Evolutionary conservation across 345 rosid genomes (phyloP).

Genomic region (Leavenworthia alabamica): DNA sequence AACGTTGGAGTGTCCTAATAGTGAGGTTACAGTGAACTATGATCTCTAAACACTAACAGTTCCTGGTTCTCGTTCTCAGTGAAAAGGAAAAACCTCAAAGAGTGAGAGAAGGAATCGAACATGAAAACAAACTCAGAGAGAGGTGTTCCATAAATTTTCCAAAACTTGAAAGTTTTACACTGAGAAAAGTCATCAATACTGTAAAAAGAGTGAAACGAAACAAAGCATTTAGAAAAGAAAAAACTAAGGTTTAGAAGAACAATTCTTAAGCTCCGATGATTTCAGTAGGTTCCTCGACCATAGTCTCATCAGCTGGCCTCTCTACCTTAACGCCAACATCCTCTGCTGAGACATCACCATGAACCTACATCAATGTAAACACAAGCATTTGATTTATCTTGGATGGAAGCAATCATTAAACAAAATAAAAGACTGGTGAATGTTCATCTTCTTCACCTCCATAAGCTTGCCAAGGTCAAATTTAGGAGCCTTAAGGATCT

Average conservation of each 20-base stretch:
- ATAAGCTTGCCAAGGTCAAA: slow-evolving; percentile 97
- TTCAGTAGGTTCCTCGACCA: slow-evolving; percentile 54
- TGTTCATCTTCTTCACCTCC: slow-evolving; percentile 46
- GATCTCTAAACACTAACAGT: not conserved
- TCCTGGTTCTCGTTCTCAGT: not conserved
- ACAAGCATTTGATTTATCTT: not conserved
- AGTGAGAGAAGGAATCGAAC: not conserved
- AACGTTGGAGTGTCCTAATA: not conserved
- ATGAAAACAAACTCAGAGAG: not conserved
- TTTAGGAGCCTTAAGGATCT: slow-evolving; percentile 90
- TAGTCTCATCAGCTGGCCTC: slow-evolving; percentile 69
- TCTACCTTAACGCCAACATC: slow-evolving; percentile 81
- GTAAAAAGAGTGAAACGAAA: not conserved
- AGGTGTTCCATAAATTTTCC: slow-evolving; percentile 6
- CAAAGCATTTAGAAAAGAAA: not conserved
- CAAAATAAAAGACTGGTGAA: not conserved
- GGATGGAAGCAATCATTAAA: not conserved
- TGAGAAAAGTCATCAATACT: slow-evolving; percentile 14
- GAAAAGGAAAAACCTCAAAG: not conserved
- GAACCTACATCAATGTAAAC: slow-evolving; percentile 45
- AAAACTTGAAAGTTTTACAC: slow-evolving; percentile 18
- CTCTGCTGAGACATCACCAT: slow-evolving; percentile 64
- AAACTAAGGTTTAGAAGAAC: slow-evolving; percentile 1
- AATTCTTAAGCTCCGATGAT: slow-evolving; percentile 46
- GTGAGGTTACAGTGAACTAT: not conserved